Percentiles rank a stretch among this genome's conserved stretches.
Evolutionary conservation across 2,329 filamentous ascomycete genomes (phyloP).

Genomic region (Hypoxylon sp.): DNA sequence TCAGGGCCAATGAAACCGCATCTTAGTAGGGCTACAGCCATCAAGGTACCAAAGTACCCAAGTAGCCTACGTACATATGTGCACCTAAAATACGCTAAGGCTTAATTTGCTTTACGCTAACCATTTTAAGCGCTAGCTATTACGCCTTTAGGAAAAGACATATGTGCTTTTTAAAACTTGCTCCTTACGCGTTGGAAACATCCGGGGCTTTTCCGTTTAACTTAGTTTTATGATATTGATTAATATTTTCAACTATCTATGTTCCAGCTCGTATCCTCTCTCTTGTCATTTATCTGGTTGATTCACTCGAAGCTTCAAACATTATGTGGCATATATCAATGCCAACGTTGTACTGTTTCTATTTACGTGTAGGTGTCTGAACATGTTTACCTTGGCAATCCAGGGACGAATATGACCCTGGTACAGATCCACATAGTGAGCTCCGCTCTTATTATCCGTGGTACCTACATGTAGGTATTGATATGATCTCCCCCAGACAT

Average conservation of each 20-base stretch:
- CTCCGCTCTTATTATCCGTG: conserved; percentile 40
- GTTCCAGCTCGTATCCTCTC: not conserved
- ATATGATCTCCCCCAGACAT: conserved; percentile 42
- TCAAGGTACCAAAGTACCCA: conserved; percentile 15
- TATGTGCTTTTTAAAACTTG: not conserved
- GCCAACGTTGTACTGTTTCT: conserved; percentile 6
- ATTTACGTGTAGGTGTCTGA: conserved; percentile 24
- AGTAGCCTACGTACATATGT: conserved; percentile 15
- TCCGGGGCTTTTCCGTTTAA: conserved; percentile 12
- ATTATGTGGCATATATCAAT: not conserved
- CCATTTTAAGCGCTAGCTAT: not conserved
- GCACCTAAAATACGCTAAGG: conserved; percentile 12
- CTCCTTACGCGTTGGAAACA: not conserved
- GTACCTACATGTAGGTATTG: too few species aligned
- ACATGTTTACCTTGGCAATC: conserved; percentile 42
- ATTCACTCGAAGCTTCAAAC: not conserved
- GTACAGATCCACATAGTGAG: conserved; percentile 30
- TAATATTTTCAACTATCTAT: not conserved
- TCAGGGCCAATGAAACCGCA: conserved; percentile 36
- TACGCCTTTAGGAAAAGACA: not conserved
- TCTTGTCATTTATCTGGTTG: not conserved
- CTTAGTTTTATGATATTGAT: not conserved
- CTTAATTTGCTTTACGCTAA: conserved; percentile 14
- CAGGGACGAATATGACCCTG: conserved; percentile 36
- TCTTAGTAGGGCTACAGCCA: conserved; percentile 36